Base-by-base conservation (phyloP, 345 rosid genomes). In the Melastoma malabathricum region DNA sequence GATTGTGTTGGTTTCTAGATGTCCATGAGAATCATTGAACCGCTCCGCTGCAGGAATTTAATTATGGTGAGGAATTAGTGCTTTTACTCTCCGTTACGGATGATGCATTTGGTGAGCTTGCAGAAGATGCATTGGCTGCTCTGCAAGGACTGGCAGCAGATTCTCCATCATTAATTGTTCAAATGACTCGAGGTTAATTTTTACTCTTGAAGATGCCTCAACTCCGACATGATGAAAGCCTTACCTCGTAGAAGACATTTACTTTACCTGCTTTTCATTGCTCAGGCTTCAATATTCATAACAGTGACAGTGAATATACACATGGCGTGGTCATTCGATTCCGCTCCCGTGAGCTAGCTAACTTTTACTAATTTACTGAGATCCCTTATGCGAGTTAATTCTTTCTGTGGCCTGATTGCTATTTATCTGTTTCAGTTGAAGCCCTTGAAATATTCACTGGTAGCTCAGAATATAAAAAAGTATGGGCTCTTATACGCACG, bases 61-160 rank as follows among this genome's bases (percentile, higher is more conserved):
- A 79, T 75, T 79, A 68, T 46, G 95, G 97, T 0, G 57, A 75
- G 63, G 97, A 89, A 75, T 83, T 77, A 72, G 68, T 89, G 50
- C 89, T 81, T 68, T 71, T 89, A 20, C 63, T 89, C 46, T 60
- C 78, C 55, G 76, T 86, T 58, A 64, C 59, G 47, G 82, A 76
- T 66, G 68, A 55, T 60, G 70, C 83, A 51, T 64, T 63, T 13
- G 77, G 64, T 31, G 75, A 59, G 60, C 76, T 67, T 43, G 72
- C 48, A 43, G 71, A 75, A 72, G 83, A 76, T 66, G 97, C 97
- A 39, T 64, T 83, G 67, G 63, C 60, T 49, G 77, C 79, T 56
- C 78, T 83, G 60, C 63, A 66, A 43, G 57, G 61, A 41, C 66
- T 83, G 63, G 62, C 72, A 27, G 43, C 51, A 61, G 75, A 76